Evolutionary conservation across 106 monocot species (phyloP), one percentile per base, ranked within the genome.

Genomic region (Platanthera guangdongensis): DNA sequence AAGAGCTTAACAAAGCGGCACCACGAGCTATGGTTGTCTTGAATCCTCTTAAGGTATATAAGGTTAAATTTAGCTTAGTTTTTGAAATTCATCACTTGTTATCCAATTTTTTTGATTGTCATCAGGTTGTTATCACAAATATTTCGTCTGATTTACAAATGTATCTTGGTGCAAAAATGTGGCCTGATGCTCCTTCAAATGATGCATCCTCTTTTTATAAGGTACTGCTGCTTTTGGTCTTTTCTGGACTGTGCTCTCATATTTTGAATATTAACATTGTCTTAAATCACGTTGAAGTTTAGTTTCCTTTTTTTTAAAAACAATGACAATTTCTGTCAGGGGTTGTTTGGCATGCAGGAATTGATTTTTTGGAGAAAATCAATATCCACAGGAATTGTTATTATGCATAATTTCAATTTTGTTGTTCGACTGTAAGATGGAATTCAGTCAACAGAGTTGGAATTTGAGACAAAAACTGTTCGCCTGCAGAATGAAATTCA

Each of bases 101-200:
- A 49, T 39, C 53, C 47, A 16, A 55, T 59, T 51, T 3, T 21
- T 51, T 74, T 50, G 63, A 50, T 30, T 4, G 52, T 71, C 28
- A 81, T 6, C 45, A 94, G 99, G 88, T 99, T 67, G 92, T 99
- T 52, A 92, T 99, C 47, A 90, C 94, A 59, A 99, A 99, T 81
- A 80, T 99, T 78, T 94, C 92, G 57, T 68, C 55, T 84, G 88
- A 73, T 65, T 82, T 78, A 13, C 72, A 78, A 30, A 52, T 88
- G 75, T 51, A 91, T 79, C 91, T 99, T 67, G 99, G 92, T 82
- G 99, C 94, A 71, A 99, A 90, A 83, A 85, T 83, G 86, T 94
- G 99, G 94, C 99, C 99, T 68, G 91, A 94, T 88, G 84, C 89
- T 82, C 81, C 85, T 69, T 14, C 80, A 78, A 85, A 90, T 57